A percentile compares a stretch with the other conserved stretches of the same genome.
These are phyloP conservation scores for Podospora bellae-mahoneyi DNA, from an alignment of 495 filamentous ascomycete genomes.

Conservation along the genomic window DNA sequence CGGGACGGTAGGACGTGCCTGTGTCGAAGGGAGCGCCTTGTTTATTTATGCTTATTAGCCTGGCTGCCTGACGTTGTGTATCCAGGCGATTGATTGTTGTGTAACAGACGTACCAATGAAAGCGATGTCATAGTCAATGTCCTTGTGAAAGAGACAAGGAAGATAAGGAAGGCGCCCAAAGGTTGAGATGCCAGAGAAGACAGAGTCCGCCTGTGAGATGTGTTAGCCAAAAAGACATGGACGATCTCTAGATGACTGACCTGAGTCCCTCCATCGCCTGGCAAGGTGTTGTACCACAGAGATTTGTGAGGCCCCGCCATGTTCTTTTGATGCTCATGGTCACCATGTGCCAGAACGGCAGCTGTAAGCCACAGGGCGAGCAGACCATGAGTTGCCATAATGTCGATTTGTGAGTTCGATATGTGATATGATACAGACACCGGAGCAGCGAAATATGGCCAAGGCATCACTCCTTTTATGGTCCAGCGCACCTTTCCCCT, in stretches of 20 bases:
- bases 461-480: background rate
- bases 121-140: conserved; percentile 71
- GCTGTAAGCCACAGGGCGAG: conserved; percentile 25
- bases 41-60: background rate
- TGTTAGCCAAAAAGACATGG: conserved; percentile 7
- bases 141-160: conserved; percentile 66
- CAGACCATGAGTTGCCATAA: background rate
- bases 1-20: conserved; percentile 44
- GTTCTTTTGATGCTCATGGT: conserved; percentile 39
- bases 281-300: conserved; percentile 54
- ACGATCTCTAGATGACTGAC: conserved; percentile 26
- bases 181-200: conserved; percentile 79
- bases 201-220: conserved; percentile 45
- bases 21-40: conserved; percentile 43
- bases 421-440: background rate
- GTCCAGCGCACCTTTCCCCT: background rate
- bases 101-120: conserved; percentile 73
- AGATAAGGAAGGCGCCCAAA: conserved; percentile 77
- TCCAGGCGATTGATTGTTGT: conserved; percentile 18
- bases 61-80: conserved; percentile 10
- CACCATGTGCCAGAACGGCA: conserved; percentile 29
- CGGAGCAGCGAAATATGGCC: background rate
- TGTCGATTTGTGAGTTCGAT: background rate
- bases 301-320: conserved; percentile 49
- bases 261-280: conserved; percentile 57